These are phyloP conservation scores for Ampelomyces quisqualis DNA, from an alignment of 2,329 filamentous ascomycete species.

Conservation along the genomic window DNA sequence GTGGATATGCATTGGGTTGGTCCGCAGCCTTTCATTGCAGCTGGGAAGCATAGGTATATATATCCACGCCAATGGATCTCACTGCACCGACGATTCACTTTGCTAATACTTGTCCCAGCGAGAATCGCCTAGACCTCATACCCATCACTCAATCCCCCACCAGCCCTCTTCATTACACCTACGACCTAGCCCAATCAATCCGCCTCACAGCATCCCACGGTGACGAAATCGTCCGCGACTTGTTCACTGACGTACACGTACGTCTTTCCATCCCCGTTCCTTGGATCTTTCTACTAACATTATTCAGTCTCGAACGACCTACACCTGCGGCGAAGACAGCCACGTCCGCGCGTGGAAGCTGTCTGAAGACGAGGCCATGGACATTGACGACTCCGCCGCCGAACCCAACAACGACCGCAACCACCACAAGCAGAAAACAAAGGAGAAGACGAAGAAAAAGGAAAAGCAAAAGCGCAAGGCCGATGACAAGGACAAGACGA, in stretches of 20 bases:
- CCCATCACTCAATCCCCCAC: conserved; percentile 26
- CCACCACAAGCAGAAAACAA: conserved; percentile 28
- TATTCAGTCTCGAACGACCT: conserved; percentile 37
- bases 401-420: conserved; percentile 12
- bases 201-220: conserved; percentile 49
- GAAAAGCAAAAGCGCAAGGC: conserved; percentile 35
- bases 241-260: conserved; percentile 45
- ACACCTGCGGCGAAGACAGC: conserved; percentile 54
- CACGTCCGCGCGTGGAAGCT: conserved; percentile 48
- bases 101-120: conserved; percentile 18
- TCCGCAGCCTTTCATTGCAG: conserved; percentile 62
- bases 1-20: conserved; percentile 65
- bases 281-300: conserved; percentile 4
- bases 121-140: conserved; percentile 32
- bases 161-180: conserved; percentile 34
- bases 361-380: conserved; percentile 23
- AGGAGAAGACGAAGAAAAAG: conserved; percentile 37
- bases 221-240: conserved; percentile 51
- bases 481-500: conserved; percentile 37
- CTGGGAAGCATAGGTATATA: conserved; percentile 67
- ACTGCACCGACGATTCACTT: not conserved
- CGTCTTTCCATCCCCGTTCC: conserved; percentile 6
- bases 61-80: not conserved
- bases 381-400: conserved; percentile 27
- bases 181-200: conserved; percentile 25